Percentiles rank a stretch among this genome's conserved stretches.
phyloP scores from a whole-genome alignment of 306 rosid species.

The Biancaea sappan region DNA sequence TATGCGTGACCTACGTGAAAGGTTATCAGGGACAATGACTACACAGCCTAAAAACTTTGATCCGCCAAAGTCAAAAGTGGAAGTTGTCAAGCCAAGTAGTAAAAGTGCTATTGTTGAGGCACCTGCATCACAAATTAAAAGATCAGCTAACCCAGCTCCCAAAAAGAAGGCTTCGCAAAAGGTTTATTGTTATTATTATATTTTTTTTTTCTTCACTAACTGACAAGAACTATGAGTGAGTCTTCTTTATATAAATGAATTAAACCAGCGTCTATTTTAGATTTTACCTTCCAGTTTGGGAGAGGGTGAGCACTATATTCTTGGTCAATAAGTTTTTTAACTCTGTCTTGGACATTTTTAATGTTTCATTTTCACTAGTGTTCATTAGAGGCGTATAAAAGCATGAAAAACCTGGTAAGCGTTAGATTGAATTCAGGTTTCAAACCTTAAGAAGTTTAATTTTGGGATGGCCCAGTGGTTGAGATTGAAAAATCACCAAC shows the following conservation, averaged over 20 bases:
- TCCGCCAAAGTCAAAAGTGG: conserved; percentile 66
- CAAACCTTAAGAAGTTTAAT: not conserved
- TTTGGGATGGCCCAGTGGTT: not conserved
- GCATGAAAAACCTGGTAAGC: not conserved
- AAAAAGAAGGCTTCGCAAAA: conserved; percentile 62
- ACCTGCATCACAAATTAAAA: conserved; percentile 51
- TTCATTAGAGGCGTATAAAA: not conserved
- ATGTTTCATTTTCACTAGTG: not conserved
- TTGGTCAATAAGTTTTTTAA: not conserved
- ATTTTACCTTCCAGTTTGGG: conserved; percentile 4
- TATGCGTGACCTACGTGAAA: conserved; percentile 85
- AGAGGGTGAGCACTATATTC: not conserved
- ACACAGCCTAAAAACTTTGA: conserved; percentile 64
- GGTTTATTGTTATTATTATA: conserved; percentile 43
- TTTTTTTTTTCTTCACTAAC: not conserved
- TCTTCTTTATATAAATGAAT: conserved; percentile 8
- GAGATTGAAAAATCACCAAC: not conserved
- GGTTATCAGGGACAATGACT: conserved; percentile 74
- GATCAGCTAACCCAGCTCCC: conserved; percentile 54
- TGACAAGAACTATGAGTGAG: not conserved
- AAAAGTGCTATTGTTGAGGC: conserved; percentile 51
- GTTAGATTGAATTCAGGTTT: not conserved
- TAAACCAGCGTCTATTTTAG: not conserved
- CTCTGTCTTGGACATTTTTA: not conserved
- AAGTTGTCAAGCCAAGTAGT: conserved; percentile 51